Evolutionary conservation across 2,329 filamentous ascomycete genomes (phyloP), one percentile per base, ranked within the genome.

Genomic region (Septoria petroselini): DNA sequence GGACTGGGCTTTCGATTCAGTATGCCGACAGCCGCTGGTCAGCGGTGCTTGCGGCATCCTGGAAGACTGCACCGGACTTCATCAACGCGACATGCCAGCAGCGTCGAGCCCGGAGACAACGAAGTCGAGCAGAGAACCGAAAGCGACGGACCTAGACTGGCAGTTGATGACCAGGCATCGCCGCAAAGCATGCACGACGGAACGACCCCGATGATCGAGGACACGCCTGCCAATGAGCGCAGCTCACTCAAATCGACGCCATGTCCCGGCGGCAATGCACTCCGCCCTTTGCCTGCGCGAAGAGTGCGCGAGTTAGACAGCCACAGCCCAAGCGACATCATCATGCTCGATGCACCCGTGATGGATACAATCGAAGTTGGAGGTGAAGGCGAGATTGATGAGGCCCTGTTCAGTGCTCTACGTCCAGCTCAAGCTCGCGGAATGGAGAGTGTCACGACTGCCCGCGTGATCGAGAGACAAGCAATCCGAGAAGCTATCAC

Each of bases 21-120:
- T 31, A 47, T 47, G 43, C 43, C 43, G 14, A 47, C 43, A 31
- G 25, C 14, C 14, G 43, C 34, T 2, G 43, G 43, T 8, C 34
- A 33, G 8, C 23, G 43, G 5, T 47, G 43, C 17, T 39, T 25
- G n/a, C 43, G 25, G 7, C 18, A 31, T 15, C 43, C 43, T 7
- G 18, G 33, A 19, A 34, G 43, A 21, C 18, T 47, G 7, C 43
- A 47, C 15, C 43, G 43, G 4, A 40, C 43, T 15, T 23, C 34
- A 7, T 47, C 43, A 2, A 15, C 39, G 8, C 43, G 27, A 4
- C 43, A 47, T 19, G 25, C 15, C n/a, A 35, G 35, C n/a, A 47
- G 43, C 12, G 21, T 39, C 34, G 43, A 47, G 15, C 39, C 43
- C 7, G 15, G 23, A 14, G 39, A n/a, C 17, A 31, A 9, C n/a